Base-by-base conservation (phyloP, 441 rosid genomes). In the Populus hybrid region DNA sequence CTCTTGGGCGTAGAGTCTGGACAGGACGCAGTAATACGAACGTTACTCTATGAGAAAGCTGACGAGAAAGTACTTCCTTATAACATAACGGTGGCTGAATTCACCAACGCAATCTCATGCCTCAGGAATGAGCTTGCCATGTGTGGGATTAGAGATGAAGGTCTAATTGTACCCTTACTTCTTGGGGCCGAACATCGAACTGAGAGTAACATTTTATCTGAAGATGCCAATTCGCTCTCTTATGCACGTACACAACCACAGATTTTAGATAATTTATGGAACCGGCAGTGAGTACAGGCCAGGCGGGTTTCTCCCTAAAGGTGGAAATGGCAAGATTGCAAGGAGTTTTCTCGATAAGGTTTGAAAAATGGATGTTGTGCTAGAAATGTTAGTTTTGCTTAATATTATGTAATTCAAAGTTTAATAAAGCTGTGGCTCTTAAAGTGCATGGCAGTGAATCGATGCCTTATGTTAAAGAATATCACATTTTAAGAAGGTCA, bases 131-230 rank as follows among this genome's bases (percentile, higher is more conserved):
- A 30, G 20, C 88, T 90, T 5, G 90, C 59, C 6, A 81, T 14
- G 77, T 80, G 91, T 10, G 92, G 90, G 10, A 77, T 83, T 76
- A 90, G 84, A 80, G 94, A 90, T 30, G 91, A 90, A 80, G 90
- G 92, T 53, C 23, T 90, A 9, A 63, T 79, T 1, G 92, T 90
- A 14, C 86, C 89, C 0, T 1, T 0, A 14, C 20, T 75, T 8
- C 88, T 86, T 0, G 90, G 94, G 7, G 92, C 91, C 0, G 90
- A 87, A 81, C 80, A 83, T 2, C 70, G 32, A 24, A 89, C 86
- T 2, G 59, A 77, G 0, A 86, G 80, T 28, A 90, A 90, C 24
- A 38, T 90, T 30, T 35, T 89, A 5, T 86, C 92, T 1, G 89
- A 89, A 0, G 79, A 87, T 77, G 0, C 14, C 4, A 7, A 82